Evolutionary conservation across 345 rosid genomes (phyloP), one percentile per base, ranked within the genome.

Genomic region (Brassica cretica): DNA sequence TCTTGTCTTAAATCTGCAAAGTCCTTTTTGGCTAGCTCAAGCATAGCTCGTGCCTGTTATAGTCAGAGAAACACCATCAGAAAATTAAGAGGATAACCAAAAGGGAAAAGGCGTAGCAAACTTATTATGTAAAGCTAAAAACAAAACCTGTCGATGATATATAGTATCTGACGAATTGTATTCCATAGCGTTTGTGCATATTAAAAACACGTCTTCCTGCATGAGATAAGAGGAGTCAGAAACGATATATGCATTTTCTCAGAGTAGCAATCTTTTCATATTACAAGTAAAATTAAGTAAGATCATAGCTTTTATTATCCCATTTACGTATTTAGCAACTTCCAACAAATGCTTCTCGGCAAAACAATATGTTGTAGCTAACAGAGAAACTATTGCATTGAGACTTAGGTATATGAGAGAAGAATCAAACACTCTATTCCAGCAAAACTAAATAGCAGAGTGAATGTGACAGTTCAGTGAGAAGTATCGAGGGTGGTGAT

Each of bases 161-260:
- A 94, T 68, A 14, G 97, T 92, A 80, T 90, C 96, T 0, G 96
- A 83, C 5, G 96, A 78, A 87, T 94, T 94, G 72, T 94, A 94
- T 74, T 85, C 93, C 98, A 94, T 94, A 0, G 96, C 98, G 59
- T 94, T 94, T n/a, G 91, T 84, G 76, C 94, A 89, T 70, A 94
- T 78, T 56, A 92, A 72, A 83, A 87, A 85, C 72, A 94, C 87
- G 70, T 94, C 98, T 70, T 75, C 69, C 98, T 93, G 93, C 86
- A 77, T 30, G 16, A 33, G 19, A 25, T 4, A 32, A 46, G 56
- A 46, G 3, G 5, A n/a, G 10, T 73, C 69, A 73, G 64, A 66
- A 21, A 72, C 8, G 10, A 21, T 46, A n/a, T 70, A 2, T 60
- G 51, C 51, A 60, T 1, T 4, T 3, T 75, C 35, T 59, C 74